These are phyloP conservation scores for Ramaria sp. DNA, from an alignment of 768 basidiomycete genomes.

Conservation along the genomic window DNA sequence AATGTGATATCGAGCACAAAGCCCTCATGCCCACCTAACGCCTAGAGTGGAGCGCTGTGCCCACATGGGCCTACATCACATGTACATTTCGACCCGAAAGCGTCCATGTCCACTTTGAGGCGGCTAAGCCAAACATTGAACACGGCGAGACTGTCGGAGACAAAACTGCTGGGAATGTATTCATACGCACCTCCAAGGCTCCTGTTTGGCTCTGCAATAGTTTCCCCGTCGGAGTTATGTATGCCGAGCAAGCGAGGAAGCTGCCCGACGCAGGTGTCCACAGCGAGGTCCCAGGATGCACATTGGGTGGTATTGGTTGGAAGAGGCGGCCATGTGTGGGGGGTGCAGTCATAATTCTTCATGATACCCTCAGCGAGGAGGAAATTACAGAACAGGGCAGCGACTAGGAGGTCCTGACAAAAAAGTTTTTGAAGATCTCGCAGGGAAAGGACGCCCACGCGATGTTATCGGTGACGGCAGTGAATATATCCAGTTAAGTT, in stretches of 20 bases:
- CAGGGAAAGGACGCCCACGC: constrained; percentile 97
- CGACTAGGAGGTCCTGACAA: constrained; percentile 89
- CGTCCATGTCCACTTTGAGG: constrained; percentile 18
- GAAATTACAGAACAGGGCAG: constrained; percentile 95
- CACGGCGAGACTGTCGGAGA: constrained; percentile 91
- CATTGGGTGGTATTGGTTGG: constrained; percentile 97
- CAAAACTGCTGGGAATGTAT: too few relatives aligned
- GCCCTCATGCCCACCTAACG: too few relatives aligned
- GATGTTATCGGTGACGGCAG: constrained; percentile 96
- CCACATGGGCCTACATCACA: too few relatives aligned
- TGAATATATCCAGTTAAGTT: constrained; percentile 99
- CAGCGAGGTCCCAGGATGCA: too few relatives aligned
- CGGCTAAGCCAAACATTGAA: constrained; percentile 98
- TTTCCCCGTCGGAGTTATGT: constrained; percentile 4
- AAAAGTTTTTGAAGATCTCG: constrained; percentile 92
- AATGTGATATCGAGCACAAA: too few relatives aligned
- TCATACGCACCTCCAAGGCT: constrained; percentile 43
- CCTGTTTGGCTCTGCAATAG: constrained; percentile 11
- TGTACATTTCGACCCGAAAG: too few relatives aligned
- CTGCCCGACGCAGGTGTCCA: constrained; percentile 88
- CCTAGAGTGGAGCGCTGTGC: too few relatives aligned
- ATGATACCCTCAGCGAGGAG: constrained; percentile 93
- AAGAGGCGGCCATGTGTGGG: constrained; percentile 79
- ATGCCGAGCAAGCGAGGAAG: constrained; percentile 64
- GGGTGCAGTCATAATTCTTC: too few relatives aligned